Conservation (phyloP, 2,329 filamentous ascomycete genomes). For the Tolypocladium album region DNA sequence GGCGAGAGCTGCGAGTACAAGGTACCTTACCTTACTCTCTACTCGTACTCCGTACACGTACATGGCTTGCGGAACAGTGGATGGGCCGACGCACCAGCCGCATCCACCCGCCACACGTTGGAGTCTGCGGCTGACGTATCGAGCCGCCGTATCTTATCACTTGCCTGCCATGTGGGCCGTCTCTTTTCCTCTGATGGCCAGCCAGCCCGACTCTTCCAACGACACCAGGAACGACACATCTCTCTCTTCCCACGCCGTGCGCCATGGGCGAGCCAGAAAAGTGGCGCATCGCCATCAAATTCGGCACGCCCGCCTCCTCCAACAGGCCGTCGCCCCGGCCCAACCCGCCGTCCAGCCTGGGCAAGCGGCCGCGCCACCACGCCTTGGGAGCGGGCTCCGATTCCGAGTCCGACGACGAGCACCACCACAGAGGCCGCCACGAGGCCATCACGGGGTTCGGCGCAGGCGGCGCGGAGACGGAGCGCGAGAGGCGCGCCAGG, state of each 20-base stretch:
- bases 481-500: conserved; percentile 17
- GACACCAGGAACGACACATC: neutral
- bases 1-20: neutral
- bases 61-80: neutral
- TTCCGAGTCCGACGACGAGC: conserved; percentile 27
- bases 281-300: conserved; percentile 38
- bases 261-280: conserved; percentile 27
- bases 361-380: conserved; percentile 35
- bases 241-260: conserved; percentile 1
- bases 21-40: too few species aligned
- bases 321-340: conserved; percentile 15
- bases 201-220: neutral
- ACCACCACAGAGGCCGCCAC: conserved; percentile 18
- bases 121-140: neutral
- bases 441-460: conserved; percentile 42
- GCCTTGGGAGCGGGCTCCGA: conserved; percentile 31
- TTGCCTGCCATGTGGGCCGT: conserved; percentile 1
- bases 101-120: neutral
- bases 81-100: neutral
- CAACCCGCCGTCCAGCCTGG: conserved; percentile 31
- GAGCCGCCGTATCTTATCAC: neutral
- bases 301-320: conserved; percentile 22
- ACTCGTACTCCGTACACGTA: neutral
- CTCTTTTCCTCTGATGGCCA: neutral
- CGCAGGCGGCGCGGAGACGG: conserved; percentile 31